A percentile compares a stretch with the other conserved stretches of the same genome.
These are phyloP conservation scores for Xanthoconium separans DNA, from an alignment of 1,284 basidiomycete species.

Conservation along the genomic window DNA sequence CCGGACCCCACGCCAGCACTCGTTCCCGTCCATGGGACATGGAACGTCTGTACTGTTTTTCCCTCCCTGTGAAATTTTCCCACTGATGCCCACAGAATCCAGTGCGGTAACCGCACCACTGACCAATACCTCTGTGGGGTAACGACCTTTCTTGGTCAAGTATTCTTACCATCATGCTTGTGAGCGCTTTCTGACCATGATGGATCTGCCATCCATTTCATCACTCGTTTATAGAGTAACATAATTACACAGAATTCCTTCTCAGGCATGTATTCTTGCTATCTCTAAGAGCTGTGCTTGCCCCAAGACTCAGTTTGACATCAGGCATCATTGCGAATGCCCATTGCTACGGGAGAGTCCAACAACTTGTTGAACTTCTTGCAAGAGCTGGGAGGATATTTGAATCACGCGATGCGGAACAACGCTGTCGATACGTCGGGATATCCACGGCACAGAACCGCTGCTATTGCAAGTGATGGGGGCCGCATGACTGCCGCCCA, in stretches of 20 bases:
- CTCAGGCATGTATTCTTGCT: constrained; percentile 19
- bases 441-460: background rate
- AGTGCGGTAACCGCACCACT: background rate
- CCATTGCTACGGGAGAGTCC: background rate
- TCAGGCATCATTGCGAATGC: background rate
- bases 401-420: background rate
- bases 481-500: constrained; percentile 5
- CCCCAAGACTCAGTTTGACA: background rate
- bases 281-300: constrained; percentile 2
- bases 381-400: constrained; percentile 2
- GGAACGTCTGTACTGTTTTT: background rate
- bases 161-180: background rate
- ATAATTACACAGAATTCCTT: background rate
- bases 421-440: background rate
- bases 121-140: background rate
- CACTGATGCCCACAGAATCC: constrained; percentile 2
- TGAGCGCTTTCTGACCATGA: background rate
- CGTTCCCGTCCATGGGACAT: background rate
- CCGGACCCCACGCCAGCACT: background rate
- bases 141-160: background rate
- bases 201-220: background rate
- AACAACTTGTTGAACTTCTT: background rate
- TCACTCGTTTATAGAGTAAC: background rate
- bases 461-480: constrained; percentile 4
- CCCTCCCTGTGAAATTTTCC: background rate